Conservation (phyloP, 225 moss, liverwort and hornwort genomes). For the Straminergon stramineum region DNA sequence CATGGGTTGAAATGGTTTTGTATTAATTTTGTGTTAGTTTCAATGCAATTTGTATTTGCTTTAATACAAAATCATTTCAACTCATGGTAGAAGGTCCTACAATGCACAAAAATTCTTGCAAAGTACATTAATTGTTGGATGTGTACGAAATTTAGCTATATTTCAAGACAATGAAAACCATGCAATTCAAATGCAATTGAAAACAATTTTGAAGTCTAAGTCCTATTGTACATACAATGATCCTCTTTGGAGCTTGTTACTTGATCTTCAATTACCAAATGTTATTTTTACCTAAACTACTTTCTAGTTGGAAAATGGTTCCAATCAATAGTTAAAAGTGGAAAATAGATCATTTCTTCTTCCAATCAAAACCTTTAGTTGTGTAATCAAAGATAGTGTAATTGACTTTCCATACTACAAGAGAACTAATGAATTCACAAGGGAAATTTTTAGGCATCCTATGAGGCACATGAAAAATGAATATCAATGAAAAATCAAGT, state of each 20-base stretch:
- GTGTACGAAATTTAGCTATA: not conserved
- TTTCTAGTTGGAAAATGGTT: not conserved
- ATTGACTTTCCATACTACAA: not conserved
- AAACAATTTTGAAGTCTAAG: not conserved
- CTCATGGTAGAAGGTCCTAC: not conserved
- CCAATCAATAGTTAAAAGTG: not conserved
- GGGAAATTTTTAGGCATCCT: not conserved
- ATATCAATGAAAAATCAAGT: not conserved
- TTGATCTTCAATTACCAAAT: not conserved
- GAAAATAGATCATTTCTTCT: not conserved
- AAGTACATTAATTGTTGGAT: not conserved
- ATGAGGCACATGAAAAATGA: not conserved
- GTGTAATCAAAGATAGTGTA: accelerated
- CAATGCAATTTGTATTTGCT: not conserved
- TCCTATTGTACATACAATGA: not conserved
- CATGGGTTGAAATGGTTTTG: not conserved
- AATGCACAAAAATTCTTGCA: not conserved
- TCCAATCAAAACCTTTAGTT: not conserved
- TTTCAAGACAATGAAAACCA: not conserved
- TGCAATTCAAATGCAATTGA: not conserved
- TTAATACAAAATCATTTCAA: accelerated
- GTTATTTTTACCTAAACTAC: not conserved
- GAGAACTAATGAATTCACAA: not conserved
- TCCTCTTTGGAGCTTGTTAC: accelerated
- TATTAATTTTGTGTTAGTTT: not conserved